Base-by-base conservation (phyloP, 2,329 filamentous ascomycete species). In the Pochonia chlamydosporia region DNA sequence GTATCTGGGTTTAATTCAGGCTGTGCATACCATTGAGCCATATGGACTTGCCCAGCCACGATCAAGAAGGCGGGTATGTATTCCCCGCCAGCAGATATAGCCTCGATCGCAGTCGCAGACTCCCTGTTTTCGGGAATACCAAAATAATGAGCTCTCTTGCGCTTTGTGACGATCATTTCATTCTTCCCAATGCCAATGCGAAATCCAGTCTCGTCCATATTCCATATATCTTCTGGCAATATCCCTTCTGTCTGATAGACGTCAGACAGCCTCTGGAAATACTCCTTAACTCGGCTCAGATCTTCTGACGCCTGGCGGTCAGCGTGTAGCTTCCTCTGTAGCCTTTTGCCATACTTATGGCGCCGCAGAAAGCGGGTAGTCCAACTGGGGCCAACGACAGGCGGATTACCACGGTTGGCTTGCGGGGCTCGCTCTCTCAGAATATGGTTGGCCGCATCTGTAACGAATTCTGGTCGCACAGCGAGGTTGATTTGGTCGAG, bases 361-460 rank as follows among this genome's bases (percentile, higher is more conserved):
- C 14, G 18, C 40, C 44, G 47, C 41, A 52, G 20, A n/a, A n/a
- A n/a, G n/a, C n/a, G n/a, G n/a, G n/a, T n/a, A n/a, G n/a, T n/a
- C n/a, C n/a, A n/a, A n/a, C 5, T 16, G 8, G n/a, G 25, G 21
- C 41, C 33, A 42, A 50, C 40, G 8, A 21, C 43, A 10, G 13
- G n/a, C 11, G 30, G 30, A 4, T 6, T 11, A 13, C 13, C 18
- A n/a, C 4, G 4, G 14, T 26, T 5, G 20, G 20, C 11, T 13
- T 41, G 16, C 24, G 24, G 20, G 3, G 24, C 4, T 21, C 40
- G 10, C 16, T 31, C 25, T 20, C 16, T 5, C 11, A 50, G 16
- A 28, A 50, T 50, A 9, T 46, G 16, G 42, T 50, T 50, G 35
- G 44, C 41, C 14, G 45, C 40, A 21, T 50, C 43, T 37, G 41